phyloP scores from a whole-genome alignment of 345 rosid genomes.

The Ricinus communis region DNA sequence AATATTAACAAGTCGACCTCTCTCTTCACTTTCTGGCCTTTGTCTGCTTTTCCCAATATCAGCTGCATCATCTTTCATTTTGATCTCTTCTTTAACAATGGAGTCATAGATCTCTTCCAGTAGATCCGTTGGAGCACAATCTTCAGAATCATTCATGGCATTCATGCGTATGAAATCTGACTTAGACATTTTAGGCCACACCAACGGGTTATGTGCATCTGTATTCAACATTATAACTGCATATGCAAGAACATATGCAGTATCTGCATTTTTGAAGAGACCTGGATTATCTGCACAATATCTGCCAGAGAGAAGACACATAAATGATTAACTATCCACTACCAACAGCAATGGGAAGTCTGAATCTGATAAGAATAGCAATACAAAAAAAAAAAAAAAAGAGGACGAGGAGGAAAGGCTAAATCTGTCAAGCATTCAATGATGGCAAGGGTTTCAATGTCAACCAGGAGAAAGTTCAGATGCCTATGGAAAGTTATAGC shows the following conservation, averaged over 20 bases:
- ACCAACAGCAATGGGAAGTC: neutral
- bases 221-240: conserved; percentile 97
- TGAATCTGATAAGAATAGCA: too few relatives aligned
- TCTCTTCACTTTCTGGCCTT: conserved; percentile 84
- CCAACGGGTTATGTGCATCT: conserved; percentile 95
- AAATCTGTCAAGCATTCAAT: neutral
- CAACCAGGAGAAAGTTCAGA: neutral
- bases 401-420: neutral
- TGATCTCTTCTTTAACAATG: conserved; percentile 90
- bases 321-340: neutral
- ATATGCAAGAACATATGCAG: conserved; percentile 99
- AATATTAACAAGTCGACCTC: conserved; percentile 83
- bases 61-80: conserved; percentile 77
- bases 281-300: conserved; percentile 95
- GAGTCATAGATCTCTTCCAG: conserved; percentile 94
- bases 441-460: neutral
- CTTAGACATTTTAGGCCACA: conserved; percentile 97
- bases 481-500: neutral
- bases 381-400: too few relatives aligned
- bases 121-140: conserved; percentile 75
- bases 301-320: conserved; percentile 46
- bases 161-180: conserved; percentile 87
- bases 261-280: conserved; percentile 94
- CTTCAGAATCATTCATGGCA: conserved; percentile 74
- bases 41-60: conserved; percentile 55